phyloP scores from a whole-genome alignment of 805 yeast species.

The Vanderwaltozyma tropicalis region DNA sequence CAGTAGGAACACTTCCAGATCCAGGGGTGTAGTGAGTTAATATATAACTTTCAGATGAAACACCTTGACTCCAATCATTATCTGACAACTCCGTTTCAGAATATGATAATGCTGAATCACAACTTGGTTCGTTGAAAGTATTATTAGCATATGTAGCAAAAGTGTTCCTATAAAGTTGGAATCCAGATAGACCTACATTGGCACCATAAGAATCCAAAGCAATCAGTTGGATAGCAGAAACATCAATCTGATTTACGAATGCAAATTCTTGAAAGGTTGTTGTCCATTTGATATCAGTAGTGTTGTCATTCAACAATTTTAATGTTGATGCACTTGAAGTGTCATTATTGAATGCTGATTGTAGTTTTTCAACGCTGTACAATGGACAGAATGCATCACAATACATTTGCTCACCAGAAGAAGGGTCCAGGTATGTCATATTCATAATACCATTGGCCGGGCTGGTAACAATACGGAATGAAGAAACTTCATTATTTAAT shows the following conservation, averaged over 20 bases:
- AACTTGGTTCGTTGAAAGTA: constrained; percentile 55
- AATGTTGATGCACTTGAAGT: constrained; percentile 18
- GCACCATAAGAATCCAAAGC: constrained; percentile 60
- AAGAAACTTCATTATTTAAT: constrained; percentile 36
- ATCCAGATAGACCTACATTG: constrained; percentile 58
- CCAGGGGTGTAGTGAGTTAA: constrained; percentile 26
- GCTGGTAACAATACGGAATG: constrained; percentile 62
- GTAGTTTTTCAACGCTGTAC: constrained; percentile 31
- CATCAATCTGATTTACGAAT: constrained; percentile 57
- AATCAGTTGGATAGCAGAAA: constrained; percentile 52
- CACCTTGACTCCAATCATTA: constrained; percentile 25
- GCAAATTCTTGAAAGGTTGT: constrained; percentile 68
- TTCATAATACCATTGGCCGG: constrained; percentile 91
- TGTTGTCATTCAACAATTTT: constrained; percentile 27
- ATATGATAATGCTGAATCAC: constrained; percentile 27
- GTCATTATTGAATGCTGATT: constrained; percentile 18
- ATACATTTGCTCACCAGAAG: constrained; percentile 39
- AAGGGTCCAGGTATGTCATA: constrained; percentile 72
- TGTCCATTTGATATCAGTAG: constrained; percentile 29
- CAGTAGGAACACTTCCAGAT: constrained; percentile 26
- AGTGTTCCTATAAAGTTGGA: constrained; percentile 52
- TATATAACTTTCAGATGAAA: constrained; percentile 24
- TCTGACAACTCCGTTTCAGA: constrained; percentile 23
- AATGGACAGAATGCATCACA: constrained; percentile 93
- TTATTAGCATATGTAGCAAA: constrained; percentile 65